Evolutionary conservation across 208 protist species (phyloP).

Genomic region (Blastocrithidia nonstop): DNA sequence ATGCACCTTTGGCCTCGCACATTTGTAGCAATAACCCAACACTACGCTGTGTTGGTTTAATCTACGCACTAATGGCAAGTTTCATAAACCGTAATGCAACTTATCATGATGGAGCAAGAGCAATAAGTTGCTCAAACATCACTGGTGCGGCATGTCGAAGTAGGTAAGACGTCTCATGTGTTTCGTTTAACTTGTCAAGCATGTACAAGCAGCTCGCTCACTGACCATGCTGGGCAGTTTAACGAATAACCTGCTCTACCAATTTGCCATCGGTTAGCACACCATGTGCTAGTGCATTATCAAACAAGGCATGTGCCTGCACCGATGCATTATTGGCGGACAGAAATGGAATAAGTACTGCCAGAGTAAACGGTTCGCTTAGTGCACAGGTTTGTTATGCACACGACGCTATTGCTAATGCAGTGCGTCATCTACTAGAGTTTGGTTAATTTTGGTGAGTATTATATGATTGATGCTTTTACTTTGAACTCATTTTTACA

Average conservation of each 20-base stretch:
- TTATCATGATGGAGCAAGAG: conserved; percentile 36
- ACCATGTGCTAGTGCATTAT: conserved; percentile 43
- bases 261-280: conserved; percentile 35
- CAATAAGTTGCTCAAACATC: conserved; percentile 47
- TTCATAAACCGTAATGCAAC: conserved; percentile 41
- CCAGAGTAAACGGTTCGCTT: conserved; percentile 59
- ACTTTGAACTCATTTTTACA: too few species aligned
- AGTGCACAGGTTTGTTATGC: conserved; percentile 39
- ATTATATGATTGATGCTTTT: too few species aligned
- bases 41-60: conserved; percentile 35
- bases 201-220: conserved; percentile 66
- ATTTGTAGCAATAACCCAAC: conserved; percentile 40
- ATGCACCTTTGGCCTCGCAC: conserved; percentile 50
- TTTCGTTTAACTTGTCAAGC: conserved; percentile 33
- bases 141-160: conserved; percentile 28
- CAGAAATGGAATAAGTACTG: conserved; percentile 62
- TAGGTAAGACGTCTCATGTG: conserved; percentile 44
- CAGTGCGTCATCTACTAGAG: conserved; percentile 50
- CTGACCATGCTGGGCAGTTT: conserved; percentile 37
- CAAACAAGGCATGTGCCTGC: conserved; percentile 39
- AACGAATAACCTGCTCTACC: conserved; percentile 35
- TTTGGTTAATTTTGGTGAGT: conserved; percentile 37
- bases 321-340: conserved; percentile 27
- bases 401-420: conserved; percentile 35
- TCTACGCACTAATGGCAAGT: conserved; percentile 38